These are phyloP conservation scores for Jacaranda mimosifolia DNA, from an alignment of 257 asterid genomes.

Conservation along the genomic window DNA sequence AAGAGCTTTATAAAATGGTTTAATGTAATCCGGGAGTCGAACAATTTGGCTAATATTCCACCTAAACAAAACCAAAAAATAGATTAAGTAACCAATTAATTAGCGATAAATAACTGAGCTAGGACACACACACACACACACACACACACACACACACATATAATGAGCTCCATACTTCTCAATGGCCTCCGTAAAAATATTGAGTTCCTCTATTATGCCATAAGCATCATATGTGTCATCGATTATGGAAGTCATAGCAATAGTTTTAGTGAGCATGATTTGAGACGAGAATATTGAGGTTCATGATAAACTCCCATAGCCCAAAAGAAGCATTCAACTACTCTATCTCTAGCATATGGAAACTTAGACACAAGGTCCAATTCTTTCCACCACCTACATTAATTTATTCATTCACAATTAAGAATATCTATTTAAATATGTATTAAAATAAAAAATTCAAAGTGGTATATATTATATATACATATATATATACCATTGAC, in stretches of 20 bases:
- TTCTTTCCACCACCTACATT: conserved; percentile 29
- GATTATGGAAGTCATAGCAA: conserved; percentile 21
- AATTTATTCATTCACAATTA: not conserved
- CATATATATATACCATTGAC: no score
- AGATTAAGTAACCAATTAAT: no score
- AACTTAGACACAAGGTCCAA: not conserved
- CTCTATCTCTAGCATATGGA: conserved; percentile 29
- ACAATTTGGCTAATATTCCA: conserved; percentile 36
- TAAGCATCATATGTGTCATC: conserved; percentile 42
- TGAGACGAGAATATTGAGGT: conserved; percentile 33
- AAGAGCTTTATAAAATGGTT: conserved; percentile 26
- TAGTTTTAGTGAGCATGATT: conserved; percentile 27
- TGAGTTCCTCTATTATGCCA: conserved; percentile 33
- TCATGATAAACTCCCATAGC: conserved; percentile 32
- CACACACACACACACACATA: not conserved
- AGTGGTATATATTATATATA: no score
- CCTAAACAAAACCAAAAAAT: conserved; percentile 19
- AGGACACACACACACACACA: no score
- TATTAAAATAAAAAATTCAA: no score
- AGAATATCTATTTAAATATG: not conserved
- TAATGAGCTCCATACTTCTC: not conserved
- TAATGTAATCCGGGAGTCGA: conserved; percentile 30
- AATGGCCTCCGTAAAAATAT: conserved; percentile 24
- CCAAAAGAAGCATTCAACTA: conserved; percentile 33
- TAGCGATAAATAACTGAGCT: not conserved